Evolutionary conservation across 139 green algal genomes (phyloP).

Genomic region (Chlorella vulgaris): DNA sequence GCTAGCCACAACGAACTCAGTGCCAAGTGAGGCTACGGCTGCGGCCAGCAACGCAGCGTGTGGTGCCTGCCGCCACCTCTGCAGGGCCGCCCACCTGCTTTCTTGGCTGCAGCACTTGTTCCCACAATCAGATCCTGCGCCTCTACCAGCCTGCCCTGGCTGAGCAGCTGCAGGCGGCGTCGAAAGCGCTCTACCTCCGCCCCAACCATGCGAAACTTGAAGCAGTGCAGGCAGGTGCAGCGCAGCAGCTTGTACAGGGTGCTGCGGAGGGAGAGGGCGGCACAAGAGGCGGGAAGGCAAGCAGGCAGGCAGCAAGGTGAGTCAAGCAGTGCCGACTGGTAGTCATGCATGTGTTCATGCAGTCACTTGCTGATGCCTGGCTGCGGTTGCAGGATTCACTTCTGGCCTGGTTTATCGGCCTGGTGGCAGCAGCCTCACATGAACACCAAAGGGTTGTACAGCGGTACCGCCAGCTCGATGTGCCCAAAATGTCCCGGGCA

Average conservation of each 20-base stretch:
- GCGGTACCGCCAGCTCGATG: constrained; percentile 92
- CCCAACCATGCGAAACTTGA: constrained; percentile 80
- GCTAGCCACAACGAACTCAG: too few species aligned
- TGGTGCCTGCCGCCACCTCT: too few species aligned
- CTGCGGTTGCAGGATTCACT: too few species aligned
- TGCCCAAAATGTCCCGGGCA: constrained; percentile 98
- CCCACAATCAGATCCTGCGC: constrained; percentile 39
- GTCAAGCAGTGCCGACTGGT: too few species aligned
- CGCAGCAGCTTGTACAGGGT: constrained; percentile 88
- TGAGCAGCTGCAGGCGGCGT: constrained; percentile 46
- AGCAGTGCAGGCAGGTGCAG: constrained; percentile 90
- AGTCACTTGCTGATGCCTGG: too few species aligned
- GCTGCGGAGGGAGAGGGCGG: constrained; percentile 44
- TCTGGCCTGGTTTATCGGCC: too few species aligned
- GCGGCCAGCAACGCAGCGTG: too few species aligned
- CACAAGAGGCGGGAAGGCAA: neutral
- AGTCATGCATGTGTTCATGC: too few species aligned
- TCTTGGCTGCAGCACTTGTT: constrained; percentile 40
- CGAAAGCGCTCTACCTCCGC: constrained; percentile 61
- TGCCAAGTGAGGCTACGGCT: too few species aligned
- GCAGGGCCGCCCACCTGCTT: constrained; percentile 16
- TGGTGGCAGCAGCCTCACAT: constrained; percentile 50
- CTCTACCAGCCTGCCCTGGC: constrained; percentile 58
- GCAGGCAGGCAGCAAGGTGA: neutral
- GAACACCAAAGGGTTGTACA: constrained; percentile 98